These are phyloP conservation scores for Globisporangium viniferum DNA, from an alignment of 352 stramenopile species.

Conservation along the genomic window DNA sequence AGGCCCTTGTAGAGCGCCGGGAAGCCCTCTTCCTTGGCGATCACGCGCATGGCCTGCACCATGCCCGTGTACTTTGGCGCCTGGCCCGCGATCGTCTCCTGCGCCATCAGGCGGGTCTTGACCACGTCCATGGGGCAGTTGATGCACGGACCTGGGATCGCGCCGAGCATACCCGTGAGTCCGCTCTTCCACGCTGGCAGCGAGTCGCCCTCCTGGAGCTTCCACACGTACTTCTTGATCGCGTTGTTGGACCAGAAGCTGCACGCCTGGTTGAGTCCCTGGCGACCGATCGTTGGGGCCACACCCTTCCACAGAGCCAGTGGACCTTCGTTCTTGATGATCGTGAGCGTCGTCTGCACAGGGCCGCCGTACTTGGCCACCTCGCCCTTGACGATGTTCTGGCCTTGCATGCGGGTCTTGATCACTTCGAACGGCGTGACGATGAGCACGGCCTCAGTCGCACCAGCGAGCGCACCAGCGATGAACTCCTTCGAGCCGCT, in stretches of 20 bases:
- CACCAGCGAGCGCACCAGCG: constrained; percentile 90
- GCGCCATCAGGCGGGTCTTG: constrained; percentile 93
- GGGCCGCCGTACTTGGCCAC: constrained; percentile 84
- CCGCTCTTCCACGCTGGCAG: constrained; percentile 94
- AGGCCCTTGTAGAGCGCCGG: constrained; percentile 96
- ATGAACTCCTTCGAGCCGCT: constrained; percentile 78
- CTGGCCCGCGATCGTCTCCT: constrained; percentile 83
- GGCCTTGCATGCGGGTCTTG: constrained; percentile 96
- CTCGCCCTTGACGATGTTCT: constrained; percentile 86
- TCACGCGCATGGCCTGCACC: constrained; percentile 87
- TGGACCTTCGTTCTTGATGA: constrained; percentile 93
- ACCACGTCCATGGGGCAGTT: constrained; percentile 95
- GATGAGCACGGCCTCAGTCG: constrained; percentile 96
- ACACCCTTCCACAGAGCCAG: constrained; percentile 95
- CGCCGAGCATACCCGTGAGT: constrained; percentile 90
- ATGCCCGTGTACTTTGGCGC: constrained; percentile 95
- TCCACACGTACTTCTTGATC: constrained; percentile 88
- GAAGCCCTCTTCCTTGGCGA: constrained; percentile 94
- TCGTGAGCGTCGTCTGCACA: constrained; percentile 90
- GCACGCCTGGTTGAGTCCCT: constrained; percentile 97
- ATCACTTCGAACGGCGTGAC: constrained; percentile 98
- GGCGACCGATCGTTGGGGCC: constrained; percentile 95
- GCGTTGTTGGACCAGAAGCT: constrained; percentile 98
- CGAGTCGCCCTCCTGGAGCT: constrained; percentile 79
- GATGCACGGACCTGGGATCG: constrained; percentile 83